Percentiles rank a stretch among this genome's conserved stretches.
phyloP scores from a whole-genome alignment of 352 stramenopile species.

The Phytophthora tubulina region DNA sequence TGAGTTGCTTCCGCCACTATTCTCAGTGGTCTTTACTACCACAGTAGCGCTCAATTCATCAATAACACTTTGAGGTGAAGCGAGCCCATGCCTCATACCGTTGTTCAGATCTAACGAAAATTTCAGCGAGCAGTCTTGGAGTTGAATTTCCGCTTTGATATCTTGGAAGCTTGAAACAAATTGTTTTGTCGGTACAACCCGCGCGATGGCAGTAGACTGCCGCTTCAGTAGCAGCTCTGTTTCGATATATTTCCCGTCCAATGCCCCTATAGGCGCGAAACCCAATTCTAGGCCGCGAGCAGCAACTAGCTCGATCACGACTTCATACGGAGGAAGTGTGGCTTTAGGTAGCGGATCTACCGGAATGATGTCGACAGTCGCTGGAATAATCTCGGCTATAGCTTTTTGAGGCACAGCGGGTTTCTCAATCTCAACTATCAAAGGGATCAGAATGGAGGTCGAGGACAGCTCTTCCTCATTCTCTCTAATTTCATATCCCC shows the following conservation, averaged over 20 bases:
- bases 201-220: slow-evolving; percentile 19
- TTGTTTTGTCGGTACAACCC: slow-evolving; percentile 17
- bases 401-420: not conserved
- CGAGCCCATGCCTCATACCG: slow-evolving; percentile 8
- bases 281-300: slow-evolving; percentile 26
- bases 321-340: slow-evolving; percentile 34
- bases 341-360: not conserved
- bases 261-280: not conserved
- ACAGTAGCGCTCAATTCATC: slow-evolving; percentile 39
- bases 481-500: not conserved
- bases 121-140: slow-evolving; percentile 25
- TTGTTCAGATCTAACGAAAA: slow-evolving; percentile 29
- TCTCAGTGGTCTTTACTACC: slow-evolving; percentile 14
- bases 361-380: not conserved
- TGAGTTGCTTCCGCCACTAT: not conserved
- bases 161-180: slow-evolving; percentile 28
- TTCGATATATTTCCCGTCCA: slow-evolving; percentile 23
- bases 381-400: not conserved
- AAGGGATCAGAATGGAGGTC: slow-evolving; percentile 36
- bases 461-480: slow-evolving; percentile 36
- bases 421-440: slow-evolving; percentile 15
- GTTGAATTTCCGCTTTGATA: slow-evolving; percentile 7
- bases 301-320: slow-evolving; percentile 35
- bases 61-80: slow-evolving; percentile 35
- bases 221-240: slow-evolving; percentile 29